A percentile compares a stretch with the other conserved stretches of the same genome.
phyloP scores from a whole-genome alignment of 805 yeast species.

The Ogataea saltuana region DNA sequence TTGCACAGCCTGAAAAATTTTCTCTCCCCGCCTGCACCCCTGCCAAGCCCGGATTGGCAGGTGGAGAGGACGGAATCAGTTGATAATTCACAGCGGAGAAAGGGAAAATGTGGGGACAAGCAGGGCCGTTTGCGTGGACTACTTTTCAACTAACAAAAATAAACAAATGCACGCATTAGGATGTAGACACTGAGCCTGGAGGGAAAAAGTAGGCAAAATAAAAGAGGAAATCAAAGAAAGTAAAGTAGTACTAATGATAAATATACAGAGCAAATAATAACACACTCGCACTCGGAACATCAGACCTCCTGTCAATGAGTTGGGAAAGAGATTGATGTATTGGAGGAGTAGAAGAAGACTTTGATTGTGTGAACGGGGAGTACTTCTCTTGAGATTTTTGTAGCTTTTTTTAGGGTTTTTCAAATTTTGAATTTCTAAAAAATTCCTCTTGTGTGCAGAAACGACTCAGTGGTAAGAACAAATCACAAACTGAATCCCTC shows the following conservation, averaged over 20 bases:
- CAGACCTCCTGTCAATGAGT: background rate
- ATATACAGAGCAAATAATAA: constrained; percentile 15
- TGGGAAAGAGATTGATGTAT: constrained; percentile 1
- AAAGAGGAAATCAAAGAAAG: constrained; percentile 5
- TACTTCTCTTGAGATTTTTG: background rate
- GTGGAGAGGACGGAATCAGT: no score
- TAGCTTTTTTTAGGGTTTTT: background rate
- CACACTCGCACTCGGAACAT: constrained; percentile 10
- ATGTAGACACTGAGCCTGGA: constrained; percentile 5
- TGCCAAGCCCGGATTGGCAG: no score
- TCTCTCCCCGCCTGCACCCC: background rate
- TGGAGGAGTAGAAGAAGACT: background rate
- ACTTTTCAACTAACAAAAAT: background rate
- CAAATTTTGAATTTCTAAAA: background rate
- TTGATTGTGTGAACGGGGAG: background rate
- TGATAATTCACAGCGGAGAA: background rate
- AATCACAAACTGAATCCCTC: constrained; percentile 1
- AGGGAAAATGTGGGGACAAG: background rate
- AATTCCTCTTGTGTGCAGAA: constrained; percentile 7
- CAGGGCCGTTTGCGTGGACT: background rate
- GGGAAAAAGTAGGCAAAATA: constrained; percentile 6
- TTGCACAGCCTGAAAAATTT: constrained; percentile 1
- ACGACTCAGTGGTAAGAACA: constrained; percentile 1
- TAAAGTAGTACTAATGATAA: constrained; percentile 6
- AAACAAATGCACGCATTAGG: constrained; percentile 10